Base-by-base conservation (phyloP, 1,139 yeast species). In the Ogataea hybrid region DNA sequence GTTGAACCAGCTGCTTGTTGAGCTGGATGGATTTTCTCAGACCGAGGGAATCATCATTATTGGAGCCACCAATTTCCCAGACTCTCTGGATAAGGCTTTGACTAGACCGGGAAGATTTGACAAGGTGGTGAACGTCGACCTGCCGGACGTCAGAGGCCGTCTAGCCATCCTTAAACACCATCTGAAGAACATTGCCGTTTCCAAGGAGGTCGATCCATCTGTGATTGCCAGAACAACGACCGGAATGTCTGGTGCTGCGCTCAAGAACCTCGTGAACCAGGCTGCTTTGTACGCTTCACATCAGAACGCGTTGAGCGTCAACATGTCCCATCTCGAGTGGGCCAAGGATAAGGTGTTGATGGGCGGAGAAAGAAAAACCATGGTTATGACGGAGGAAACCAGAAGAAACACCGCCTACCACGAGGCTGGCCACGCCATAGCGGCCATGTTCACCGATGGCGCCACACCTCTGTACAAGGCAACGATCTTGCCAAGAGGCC, bases 31-130 rank as follows among this genome's bases (percentile, higher is more conserved):
- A 7, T 92, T 92, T 60, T 83, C 95, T 16, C 97, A 89, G 66
- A 76, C 94, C 28, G 81, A 84, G 46, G 97, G 97, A 25, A 89
- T 94, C 44, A 89, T 94, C 50, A 88, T 92, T 61, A 90, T 92
- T 59, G 98, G 97, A 54, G 98, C 98, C 5, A 92, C 99, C 6
- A 92, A 92, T 69, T 92, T 92, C 74, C 98, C 98, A 9, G 97
- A 94, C 64, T 80, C 95, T 46, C 75, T 92, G 48, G 99, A 92
- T 67, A 89, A 90, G 64, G 99, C 99, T 1, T 75, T 94, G 56
- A 90, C 97, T 1, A 83, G 99, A 68, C 99, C 99, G 6, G 98
- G 99, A 28, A 79, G 99, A 65, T 94, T 94, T 61, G 99, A 94
- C 67, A 92, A 92, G 67, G 84, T 87, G 58, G 97, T 94, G 20